phyloP scores from a whole-genome alignment of 176 grass and related monocot species.

The Zoysia japonica region DNA sequence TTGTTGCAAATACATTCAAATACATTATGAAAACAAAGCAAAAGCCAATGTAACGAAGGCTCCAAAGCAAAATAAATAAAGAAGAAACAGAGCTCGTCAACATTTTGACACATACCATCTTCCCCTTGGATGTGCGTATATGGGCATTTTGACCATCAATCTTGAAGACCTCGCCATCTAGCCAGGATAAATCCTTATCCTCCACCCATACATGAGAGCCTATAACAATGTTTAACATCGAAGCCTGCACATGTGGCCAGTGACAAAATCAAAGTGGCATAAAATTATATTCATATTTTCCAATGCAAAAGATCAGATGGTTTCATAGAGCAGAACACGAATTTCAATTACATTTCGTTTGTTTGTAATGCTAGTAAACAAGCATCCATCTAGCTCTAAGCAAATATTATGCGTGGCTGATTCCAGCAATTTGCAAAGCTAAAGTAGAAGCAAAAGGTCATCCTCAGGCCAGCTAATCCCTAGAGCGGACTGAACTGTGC shows the following conservation, averaged over 20 bases:
- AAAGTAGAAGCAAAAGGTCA: constrained; percentile 4
- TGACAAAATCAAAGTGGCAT: constrained; percentile 20
- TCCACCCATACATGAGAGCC: constrained; percentile 93
- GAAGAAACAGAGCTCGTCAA: constrained; percentile 4
- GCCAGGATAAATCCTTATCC: constrained; percentile 77
- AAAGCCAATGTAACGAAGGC: constrained; percentile 18
- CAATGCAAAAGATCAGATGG: background rate
- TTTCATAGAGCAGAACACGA: constrained; percentile 8
- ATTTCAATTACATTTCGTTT: background rate
- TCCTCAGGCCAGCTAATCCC: constrained; percentile 19
- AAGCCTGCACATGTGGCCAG: constrained; percentile 46
- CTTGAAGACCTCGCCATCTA: constrained; percentile 87
- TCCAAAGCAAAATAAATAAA: constrained; percentile 4
- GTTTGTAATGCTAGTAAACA: background rate
- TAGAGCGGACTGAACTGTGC: constrained; percentile 14
- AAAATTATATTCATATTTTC: background rate
- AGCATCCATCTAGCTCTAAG: background rate
- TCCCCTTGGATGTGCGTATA: constrained; percentile 75
- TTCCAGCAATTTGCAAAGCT: constrained; percentile 29
- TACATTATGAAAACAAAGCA: background rate
- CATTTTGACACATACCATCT: constrained; percentile 55
- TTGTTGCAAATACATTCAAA: constrained; percentile 7
- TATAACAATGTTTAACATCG: constrained; percentile 64
- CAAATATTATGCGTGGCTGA: background rate
- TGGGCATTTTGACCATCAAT: constrained; percentile 74